These are phyloP conservation scores for Amauroascus niger DNA, from an alignment of 2,329 filamentous ascomycete genomes.

Conservation along the genomic window DNA sequence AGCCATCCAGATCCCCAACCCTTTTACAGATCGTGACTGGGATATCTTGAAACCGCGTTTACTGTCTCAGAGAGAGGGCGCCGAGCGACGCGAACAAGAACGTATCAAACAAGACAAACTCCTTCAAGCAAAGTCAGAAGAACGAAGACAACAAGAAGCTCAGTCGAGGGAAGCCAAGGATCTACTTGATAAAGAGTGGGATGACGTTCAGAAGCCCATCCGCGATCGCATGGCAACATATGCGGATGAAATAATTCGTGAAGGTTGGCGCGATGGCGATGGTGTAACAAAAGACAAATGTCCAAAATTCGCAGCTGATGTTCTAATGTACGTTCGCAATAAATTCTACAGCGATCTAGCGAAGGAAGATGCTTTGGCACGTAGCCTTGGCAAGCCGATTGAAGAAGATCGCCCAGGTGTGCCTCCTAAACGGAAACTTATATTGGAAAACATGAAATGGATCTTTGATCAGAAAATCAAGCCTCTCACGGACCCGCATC, in stretches of 20 bases:
- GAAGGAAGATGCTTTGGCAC: constrained; percentile 43
- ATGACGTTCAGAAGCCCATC: constrained; percentile 58
- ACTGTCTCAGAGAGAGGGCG: constrained; percentile 54
- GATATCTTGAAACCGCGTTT: constrained; percentile 57
- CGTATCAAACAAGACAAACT: constrained; percentile 41
- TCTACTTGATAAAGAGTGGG: constrained; percentile 58
- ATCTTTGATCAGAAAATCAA: constrained; percentile 69
- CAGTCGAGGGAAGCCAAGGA: constrained; percentile 48
- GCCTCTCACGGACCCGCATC: constrained; percentile 53
- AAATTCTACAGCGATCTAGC: constrained; percentile 55
- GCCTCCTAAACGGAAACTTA: constrained; percentile 53
- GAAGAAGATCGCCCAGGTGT: constrained; percentile 44
- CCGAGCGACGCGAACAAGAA: constrained; percentile 48
- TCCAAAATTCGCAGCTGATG: constrained; percentile 60
- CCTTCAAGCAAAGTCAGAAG: constrained; percentile 40
- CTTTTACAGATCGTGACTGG: constrained; percentile 62
- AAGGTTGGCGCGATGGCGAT: constrained; percentile 55
- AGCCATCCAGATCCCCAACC: constrained; percentile 58
- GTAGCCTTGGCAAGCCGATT: constrained; percentile 40
- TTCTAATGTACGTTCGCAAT: constrained; percentile 57
- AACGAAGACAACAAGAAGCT: constrained; percentile 40
- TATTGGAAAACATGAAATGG: constrained; percentile 79
- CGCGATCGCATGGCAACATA: constrained; percentile 55
- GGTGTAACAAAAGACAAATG: constrained; percentile 55
- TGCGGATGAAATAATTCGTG: constrained; percentile 60